phyloP scores from a whole-genome alignment of 768 basidiomycete species.

The Candolleomyces aberdarensis region DNA sequence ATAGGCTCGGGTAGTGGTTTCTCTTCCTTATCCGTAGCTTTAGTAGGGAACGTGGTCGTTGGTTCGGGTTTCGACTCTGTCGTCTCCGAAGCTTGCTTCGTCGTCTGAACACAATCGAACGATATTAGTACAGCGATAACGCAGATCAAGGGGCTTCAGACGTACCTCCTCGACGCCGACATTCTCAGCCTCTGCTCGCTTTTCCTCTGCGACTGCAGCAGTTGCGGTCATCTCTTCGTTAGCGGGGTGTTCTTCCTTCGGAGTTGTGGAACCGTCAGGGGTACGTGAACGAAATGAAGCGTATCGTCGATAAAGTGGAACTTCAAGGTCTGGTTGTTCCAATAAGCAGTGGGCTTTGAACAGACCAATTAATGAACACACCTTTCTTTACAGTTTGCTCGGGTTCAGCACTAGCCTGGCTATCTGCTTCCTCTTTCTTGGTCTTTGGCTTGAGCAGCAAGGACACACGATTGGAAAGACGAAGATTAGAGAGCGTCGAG shows the following conservation, averaged over 20 bases:
- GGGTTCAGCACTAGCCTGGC: no score
- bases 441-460: no score
- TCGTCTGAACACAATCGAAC: neutral
- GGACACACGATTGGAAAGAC: no score
- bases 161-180: no score
- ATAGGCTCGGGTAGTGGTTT: neutral
- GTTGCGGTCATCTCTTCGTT: neutral
- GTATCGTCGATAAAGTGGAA: neutral
- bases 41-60: neutral
- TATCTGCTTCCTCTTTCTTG: no score
- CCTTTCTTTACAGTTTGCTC: no score
- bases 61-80: neutral
- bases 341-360: neutral
- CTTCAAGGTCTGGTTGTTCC: neutral
- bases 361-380: no score
- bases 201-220: neutral
- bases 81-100: neutral
- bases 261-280: neutral
- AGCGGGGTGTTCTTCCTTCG: neutral
- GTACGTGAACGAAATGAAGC: conserved; percentile 1
- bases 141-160: no score
- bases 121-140: no score
- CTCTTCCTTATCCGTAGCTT: neutral
- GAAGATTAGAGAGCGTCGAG: no score
- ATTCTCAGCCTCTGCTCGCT: no score